phyloP scores from a whole-genome alignment of 352 stramenopile genomes.

The Pilasporangium apinafurcum region DNA sequence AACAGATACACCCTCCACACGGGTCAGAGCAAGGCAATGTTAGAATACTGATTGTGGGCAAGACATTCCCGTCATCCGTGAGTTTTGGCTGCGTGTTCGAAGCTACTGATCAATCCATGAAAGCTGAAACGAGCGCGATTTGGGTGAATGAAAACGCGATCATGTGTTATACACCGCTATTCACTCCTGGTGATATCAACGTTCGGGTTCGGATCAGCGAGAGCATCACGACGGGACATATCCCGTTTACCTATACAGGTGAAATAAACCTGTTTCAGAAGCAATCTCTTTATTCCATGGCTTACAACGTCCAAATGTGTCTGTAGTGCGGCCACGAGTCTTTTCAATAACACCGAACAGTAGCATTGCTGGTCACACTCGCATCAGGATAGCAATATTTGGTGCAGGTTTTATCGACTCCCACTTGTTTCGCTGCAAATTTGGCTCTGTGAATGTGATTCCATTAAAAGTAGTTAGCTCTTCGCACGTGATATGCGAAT shows the following conservation, averaged over 20 bases:
- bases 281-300: background rate
- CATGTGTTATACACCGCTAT: conserved; percentile 1
- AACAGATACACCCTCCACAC: conserved; percentile 3
- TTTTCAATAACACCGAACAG: conserved; percentile 1
- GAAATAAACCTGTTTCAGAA: background rate
- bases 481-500: background rate
- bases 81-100: conserved; percentile 7
- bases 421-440: conserved; percentile 2
- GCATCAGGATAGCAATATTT: background rate
- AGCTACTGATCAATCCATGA: background rate
- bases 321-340: conserved; percentile 4
- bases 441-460: background rate
- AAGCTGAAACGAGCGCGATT: background rate
- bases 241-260: conserved; percentile 3
- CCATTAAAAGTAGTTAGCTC: background rate
- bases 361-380: background rate
- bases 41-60: background rate
- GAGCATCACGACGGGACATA: background rate
- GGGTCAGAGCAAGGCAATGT: background rate
- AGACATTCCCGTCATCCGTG: conserved; percentile 3
- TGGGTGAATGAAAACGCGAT: conserved; percentile 1
- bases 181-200: background rate
- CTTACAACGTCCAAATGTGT: no score
- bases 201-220: conserved; percentile 3
- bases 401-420: conserved; percentile 6